Conservation (phyloP, 257 asterid species). For the Solanum virginianum region DNA sequence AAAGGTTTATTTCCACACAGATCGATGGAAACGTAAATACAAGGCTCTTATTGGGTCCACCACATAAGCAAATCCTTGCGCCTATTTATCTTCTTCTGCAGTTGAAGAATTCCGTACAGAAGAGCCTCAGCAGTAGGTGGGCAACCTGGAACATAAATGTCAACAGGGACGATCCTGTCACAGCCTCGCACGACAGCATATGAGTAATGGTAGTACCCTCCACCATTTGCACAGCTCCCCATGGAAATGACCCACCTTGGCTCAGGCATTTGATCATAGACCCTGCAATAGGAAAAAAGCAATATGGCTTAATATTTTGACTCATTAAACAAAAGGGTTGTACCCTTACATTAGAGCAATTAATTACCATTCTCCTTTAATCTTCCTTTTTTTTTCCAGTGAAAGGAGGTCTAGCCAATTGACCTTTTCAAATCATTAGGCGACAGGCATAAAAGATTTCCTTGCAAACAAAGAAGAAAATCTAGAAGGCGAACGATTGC, state of each 20-base stretch:
- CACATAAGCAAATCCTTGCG: constrained; percentile 91
- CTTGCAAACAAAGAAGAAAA: background rate
- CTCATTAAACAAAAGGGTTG: background rate
- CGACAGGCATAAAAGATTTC: background rate
- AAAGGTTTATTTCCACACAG: background rate
- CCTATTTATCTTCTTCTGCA: constrained; percentile 92
- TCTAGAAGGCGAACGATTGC: background rate
- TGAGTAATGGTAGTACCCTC: constrained; percentile 94
- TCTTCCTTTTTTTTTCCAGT: background rate
- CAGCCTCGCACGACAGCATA: constrained; percentile 92
- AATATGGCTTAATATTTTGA: background rate
- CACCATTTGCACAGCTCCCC: constrained; percentile 99
- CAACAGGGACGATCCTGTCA: constrained; percentile 92
- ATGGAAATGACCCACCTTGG: constrained; percentile 98
- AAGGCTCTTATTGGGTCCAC: constrained; percentile 68
- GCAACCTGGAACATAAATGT: constrained; percentile 92
- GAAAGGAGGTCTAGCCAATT: background rate
- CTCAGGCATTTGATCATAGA: constrained; percentile 98
- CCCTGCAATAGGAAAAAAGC: constrained; percentile 32
- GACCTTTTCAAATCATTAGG: background rate
- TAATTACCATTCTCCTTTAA: background rate
- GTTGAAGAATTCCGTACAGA: constrained; percentile 82
- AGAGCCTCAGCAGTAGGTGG: constrained; percentile 98
- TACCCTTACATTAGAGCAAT: background rate
- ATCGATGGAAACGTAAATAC: background rate